A percentile compares a stretch with the other conserved stretches of the same genome.
Conservation (phyloP, 176 grass and related monocot genomes). For the Carex littledalei region DNA sequence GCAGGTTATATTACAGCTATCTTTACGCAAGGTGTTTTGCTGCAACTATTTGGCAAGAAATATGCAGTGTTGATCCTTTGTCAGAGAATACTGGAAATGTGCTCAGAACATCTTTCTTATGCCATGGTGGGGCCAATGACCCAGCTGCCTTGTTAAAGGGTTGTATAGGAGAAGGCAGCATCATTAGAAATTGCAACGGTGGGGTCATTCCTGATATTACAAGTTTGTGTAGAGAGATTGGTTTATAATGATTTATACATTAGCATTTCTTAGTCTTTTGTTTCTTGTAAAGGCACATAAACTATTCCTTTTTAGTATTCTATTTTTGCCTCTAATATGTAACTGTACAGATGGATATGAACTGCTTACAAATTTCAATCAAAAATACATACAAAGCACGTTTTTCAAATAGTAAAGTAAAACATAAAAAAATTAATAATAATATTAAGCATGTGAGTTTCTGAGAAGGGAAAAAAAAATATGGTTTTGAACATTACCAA, state of each 20-base stretch:
- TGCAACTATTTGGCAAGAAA: conserved; percentile 80
- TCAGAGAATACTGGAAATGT: conserved; percentile 46
- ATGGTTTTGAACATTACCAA: background rate
- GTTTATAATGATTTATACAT: conserved; percentile 28
- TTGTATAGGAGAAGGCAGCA: conserved; percentile 38
- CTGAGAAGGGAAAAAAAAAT: background rate
- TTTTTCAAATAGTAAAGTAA: too few species aligned
- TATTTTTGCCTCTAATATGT: background rate
- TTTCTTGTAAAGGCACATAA: background rate
- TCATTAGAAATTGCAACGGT: conserved; percentile 44
- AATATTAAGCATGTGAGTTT: too few species aligned
- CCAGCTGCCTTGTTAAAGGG: conserved; percentile 63
- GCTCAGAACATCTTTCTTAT: conserved; percentile 59
- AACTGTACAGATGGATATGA: background rate
- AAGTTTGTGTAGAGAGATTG: conserved; percentile 57
- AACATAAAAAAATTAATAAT: too few species aligned
- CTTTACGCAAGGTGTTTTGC: conserved; percentile 95
- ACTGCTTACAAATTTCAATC: too few species aligned
- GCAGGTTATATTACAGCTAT: conserved; percentile 91
- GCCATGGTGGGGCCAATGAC: conserved; percentile 62
- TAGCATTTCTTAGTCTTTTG: background rate
- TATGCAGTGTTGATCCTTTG: conserved; percentile 66
- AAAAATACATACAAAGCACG: too few species aligned
- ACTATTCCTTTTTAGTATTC: background rate
- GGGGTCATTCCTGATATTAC: conserved; percentile 67